phyloP scores from a whole-genome alignment of 2,329 filamentous ascomycete genomes.

The Penicillium concentricum region DNA sequence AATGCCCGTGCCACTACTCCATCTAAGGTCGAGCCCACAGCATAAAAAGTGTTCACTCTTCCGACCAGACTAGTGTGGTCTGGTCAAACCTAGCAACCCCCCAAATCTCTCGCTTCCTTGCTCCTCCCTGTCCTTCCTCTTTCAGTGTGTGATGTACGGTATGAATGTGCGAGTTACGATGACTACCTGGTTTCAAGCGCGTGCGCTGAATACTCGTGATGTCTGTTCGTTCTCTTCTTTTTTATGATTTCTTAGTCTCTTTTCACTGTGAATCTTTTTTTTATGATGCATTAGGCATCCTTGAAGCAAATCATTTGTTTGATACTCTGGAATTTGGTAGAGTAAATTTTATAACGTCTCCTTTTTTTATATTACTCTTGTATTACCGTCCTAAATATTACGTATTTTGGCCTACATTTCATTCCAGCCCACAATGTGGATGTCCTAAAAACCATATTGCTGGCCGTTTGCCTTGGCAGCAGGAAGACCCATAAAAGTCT shows the following conservation, averaged over 20 bases:
- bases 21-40: slow-evolving; percentile 32
- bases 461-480: slow-evolving; percentile 9
- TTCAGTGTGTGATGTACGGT: slow-evolving; percentile 24
- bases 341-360: slow-evolving; percentile 1
- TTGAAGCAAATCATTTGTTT: slow-evolving; percentile 8
- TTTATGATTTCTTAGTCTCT: slow-evolving; percentile 20
- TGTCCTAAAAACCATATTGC: slow-evolving; percentile 4
- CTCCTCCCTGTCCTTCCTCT: slow-evolving; percentile 19
- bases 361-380: neutral
- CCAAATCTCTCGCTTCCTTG: slow-evolving; percentile 6
- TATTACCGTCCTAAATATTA: neutral
- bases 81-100: neutral
- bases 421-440: slow-evolving; percentile 7
- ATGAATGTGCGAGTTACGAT: slow-evolving; percentile 23
- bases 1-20: slow-evolving; percentile 30
- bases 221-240: slow-evolving; percentile 24
- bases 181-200: slow-evolving; percentile 13
- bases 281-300: slow-evolving; percentile 22
- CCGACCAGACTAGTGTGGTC: neutral
- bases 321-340: slow-evolving; percentile 5
- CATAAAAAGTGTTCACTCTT: slow-evolving; percentile 19
- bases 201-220: slow-evolving; percentile 11
- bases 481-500: slow-evolving; percentile 1
- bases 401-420: neutral
- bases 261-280: slow-evolving; percentile 25